These are phyloP conservation scores for Aspergillus intermedius DNA, from an alignment of 2,329 filamentous ascomycete genomes.

Conservation along the genomic window DNA sequence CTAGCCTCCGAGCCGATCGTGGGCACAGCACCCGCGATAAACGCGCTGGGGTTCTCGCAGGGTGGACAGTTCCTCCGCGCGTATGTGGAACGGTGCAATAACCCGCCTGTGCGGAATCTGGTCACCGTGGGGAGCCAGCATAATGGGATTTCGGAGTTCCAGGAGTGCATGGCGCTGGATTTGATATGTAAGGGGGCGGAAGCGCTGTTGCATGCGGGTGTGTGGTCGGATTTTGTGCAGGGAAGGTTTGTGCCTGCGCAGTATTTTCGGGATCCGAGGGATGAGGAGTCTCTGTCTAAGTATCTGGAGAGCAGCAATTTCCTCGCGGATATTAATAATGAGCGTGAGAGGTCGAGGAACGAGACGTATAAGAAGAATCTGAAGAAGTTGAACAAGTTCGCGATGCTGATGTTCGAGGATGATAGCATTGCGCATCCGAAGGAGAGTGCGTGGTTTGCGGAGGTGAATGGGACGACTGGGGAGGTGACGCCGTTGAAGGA, in stretches of 20 bases:
- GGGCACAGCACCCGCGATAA: slow-evolving; percentile 72
- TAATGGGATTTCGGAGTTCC: slow-evolving; percentile 82
- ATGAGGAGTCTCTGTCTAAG: slow-evolving; percentile 47
- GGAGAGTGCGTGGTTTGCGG: slow-evolving; percentile 84
- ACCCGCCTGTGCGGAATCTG: slow-evolving; percentile 65
- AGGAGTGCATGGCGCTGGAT: slow-evolving; percentile 63
- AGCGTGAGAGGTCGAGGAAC: slow-evolving; percentile 65
- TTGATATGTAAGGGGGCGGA: slow-evolving; percentile 76
- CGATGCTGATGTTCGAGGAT: slow-evolving; percentile 83
- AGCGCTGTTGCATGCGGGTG: slow-evolving; percentile 69
- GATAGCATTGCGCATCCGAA: slow-evolving; percentile 84
- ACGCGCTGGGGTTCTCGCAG: slow-evolving; percentile 91
- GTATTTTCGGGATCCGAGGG: slow-evolving; percentile 72
- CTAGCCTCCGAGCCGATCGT: slow-evolving; percentile 72
- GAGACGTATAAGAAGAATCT: slow-evolving; percentile 65
- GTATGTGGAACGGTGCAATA: slow-evolving; percentile 81
- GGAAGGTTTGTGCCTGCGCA: slow-evolving; percentile 79
- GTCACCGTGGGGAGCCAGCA: slow-evolving; percentile 89
- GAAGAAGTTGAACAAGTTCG: slow-evolving; percentile 64
- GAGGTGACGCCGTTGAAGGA: slow-evolving; percentile 62
- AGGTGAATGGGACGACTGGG: slow-evolving; percentile 63
- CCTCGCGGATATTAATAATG: slow-evolving; percentile 94
- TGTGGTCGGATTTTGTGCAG: slow-evolving; percentile 75
- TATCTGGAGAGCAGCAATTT: slow-evolving; percentile 83
- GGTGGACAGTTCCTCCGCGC: slow-evolving; percentile 93